Base-by-base conservation (phyloP, 2,329 filamentous ascomycete genomes). In the Ophiostoma sp. region DNA sequence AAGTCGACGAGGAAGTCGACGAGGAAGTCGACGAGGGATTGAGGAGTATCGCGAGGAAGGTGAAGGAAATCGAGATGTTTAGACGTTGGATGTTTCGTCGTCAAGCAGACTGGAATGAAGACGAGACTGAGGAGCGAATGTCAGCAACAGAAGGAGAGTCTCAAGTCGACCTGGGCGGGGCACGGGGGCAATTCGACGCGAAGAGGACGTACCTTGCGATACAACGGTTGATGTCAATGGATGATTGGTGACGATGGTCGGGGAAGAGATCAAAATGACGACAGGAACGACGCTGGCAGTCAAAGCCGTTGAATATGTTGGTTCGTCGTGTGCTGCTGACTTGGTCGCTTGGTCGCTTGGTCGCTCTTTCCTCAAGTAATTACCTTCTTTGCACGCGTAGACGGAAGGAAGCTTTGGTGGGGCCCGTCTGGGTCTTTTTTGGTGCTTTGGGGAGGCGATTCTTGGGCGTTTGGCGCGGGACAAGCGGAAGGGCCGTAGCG, bases 341-440 rank as follows among this genome's bases (percentile, higher is more conserved):
- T 59, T 59, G 55, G 28, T n/a, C 22, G 33, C 36, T 59, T 59
- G 55, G 28, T n/a, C 22, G 33, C 36, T n/a, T 42, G 61, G 50
- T 39, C n/a, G 66, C 28, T 39, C 45, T 55, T 52, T 55, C 48
- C 48, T 50, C 17, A 6, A 48, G 11, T 17, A 48, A 15, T 11
- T 11, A 15, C 15, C 15, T 55, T 55, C 48, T 36, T 75, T 75
- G 74, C 74, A 48, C 45, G 66, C 48, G 48, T 52, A 69, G 66
- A 69, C 25, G 45, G 64, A 68, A 68, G 28, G 48, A 52, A 57
- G 66, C 66, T 55, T 39, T 69, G 66, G 66, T 69, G 66, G 66
- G 64, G 64, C 64, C 64, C 31, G 17, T 42, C 9, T 42, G 61
- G 33, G 36, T 39, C 36, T 25, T 7, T 17, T 61, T 61, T 11